Percentiles rank a stretch among this genome's conserved stretches.
phyloP scores from a whole-genome alignment of 345 rosid genomes.

The Heritiera fomes region DNA sequence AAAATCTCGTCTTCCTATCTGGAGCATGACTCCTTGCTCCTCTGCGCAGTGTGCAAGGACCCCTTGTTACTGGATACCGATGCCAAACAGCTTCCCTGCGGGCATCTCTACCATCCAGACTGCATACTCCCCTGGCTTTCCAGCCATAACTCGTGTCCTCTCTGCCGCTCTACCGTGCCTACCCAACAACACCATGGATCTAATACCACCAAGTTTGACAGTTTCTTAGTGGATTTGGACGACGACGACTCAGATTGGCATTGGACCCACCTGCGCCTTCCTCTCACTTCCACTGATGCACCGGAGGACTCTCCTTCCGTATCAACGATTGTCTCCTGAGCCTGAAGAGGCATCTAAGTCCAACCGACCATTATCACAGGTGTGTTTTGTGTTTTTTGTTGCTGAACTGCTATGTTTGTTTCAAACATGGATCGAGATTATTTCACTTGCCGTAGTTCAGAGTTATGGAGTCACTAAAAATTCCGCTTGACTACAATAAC shows the following conservation, averaged over 20 bases:
- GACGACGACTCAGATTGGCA: not conserved
- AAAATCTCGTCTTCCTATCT: slow-evolving; percentile 41
- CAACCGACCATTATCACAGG: too few relatives aligned
- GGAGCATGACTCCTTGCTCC: slow-evolving; percentile 25
- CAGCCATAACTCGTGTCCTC: slow-evolving; percentile 55
- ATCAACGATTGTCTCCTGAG: too few relatives aligned
- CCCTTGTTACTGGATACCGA: slow-evolving; percentile 40
- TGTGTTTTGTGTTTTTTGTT: too few relatives aligned
- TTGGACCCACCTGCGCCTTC: not conserved
- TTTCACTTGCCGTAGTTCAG: too few relatives aligned
- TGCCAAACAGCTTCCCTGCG: slow-evolving; percentile 54
- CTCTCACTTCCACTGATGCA: not conserved
- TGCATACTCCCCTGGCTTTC: slow-evolving; percentile 63
- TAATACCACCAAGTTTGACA: not conserved
- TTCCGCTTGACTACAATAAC: too few relatives aligned
- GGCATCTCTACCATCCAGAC: slow-evolving; percentile 52
- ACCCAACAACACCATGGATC: slow-evolving; percentile 1
- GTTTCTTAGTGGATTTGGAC: not conserved
- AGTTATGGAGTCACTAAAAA: too few relatives aligned
- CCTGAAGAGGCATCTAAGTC: too few relatives aligned
- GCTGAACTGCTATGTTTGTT: too few relatives aligned
- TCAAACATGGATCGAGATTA: too few relatives aligned
- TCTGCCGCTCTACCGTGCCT: slow-evolving; percentile 53
- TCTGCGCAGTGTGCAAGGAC: slow-evolving; percentile 60
- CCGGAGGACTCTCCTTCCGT: not conserved